Evolutionary conservation across 352 stramenopile species (phyloP).

Genomic region (Globisporangium mamillatum): DNA sequence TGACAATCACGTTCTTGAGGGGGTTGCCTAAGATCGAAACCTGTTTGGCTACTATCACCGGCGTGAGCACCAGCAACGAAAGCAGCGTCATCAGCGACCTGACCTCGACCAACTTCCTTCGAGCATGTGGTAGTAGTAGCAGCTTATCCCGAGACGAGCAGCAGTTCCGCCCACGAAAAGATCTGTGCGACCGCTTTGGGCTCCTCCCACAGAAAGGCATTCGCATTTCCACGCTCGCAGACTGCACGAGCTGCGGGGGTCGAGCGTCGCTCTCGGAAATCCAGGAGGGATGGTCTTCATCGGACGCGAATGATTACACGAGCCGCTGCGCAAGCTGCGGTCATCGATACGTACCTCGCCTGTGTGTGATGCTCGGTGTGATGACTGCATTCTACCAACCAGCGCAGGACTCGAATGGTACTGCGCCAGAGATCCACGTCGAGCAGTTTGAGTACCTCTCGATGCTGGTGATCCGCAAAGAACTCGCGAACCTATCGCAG

Average conservation of each 20-base stretch:
- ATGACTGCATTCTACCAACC: conserved; percentile 27
- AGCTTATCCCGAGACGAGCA: neutral
- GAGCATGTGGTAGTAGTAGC: neutral
- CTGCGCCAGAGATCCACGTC: conserved; percentile 14
- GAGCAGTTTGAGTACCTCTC: conserved; percentile 50
- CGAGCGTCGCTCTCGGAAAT: conserved; percentile 34
- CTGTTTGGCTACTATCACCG: neutral
- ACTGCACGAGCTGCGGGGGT: conserved; percentile 33
- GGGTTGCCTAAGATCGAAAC: conserved; percentile 30
- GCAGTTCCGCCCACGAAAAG: conserved; percentile 21
- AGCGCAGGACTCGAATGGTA: neutral
- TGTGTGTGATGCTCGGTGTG: conserved; percentile 37
- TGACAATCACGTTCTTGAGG: conserved; percentile 46
- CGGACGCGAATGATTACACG: conserved; percentile 42
- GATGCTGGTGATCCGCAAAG: conserved; percentile 41
- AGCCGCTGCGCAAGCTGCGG: conserved; percentile 30
- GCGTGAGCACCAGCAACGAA: neutral
- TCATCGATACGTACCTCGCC: conserved; percentile 31
- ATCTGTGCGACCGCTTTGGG: conserved; percentile 50
- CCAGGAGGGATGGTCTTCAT: conserved; percentile 27
- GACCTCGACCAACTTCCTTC: neutral
- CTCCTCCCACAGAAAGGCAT: conserved; percentile 34
- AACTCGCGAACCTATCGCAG: conserved; percentile 35
- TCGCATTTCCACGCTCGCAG: conserved; percentile 34
- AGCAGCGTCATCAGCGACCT: neutral